These are phyloP conservation scores for Hymenoscyphus fraxineus DNA, from an alignment of 2,329 filamentous ascomycete species.

Conservation along the genomic window DNA sequence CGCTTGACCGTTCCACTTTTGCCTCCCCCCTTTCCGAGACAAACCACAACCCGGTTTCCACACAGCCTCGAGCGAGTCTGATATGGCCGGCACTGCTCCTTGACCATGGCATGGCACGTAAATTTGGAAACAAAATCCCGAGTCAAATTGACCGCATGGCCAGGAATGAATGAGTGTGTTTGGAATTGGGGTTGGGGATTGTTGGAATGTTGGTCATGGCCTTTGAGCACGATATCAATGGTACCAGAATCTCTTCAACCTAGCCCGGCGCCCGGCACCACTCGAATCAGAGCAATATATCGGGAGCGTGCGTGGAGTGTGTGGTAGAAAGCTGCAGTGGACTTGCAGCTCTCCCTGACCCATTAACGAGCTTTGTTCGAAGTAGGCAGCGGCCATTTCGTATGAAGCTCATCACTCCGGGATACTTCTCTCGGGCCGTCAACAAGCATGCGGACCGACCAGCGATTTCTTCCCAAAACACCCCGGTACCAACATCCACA, in stretches of 20 bases:
- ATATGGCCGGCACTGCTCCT: background rate
- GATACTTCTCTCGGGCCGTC: background rate
- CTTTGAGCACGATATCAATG: background rate
- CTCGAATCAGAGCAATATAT: background rate
- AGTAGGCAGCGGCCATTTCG: background rate
- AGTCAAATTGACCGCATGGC: background rate
- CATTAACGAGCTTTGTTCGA: background rate
- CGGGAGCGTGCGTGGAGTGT: background rate
- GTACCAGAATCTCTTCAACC: background rate
- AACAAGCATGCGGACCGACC: background rate
- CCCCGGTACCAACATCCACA: background rate
- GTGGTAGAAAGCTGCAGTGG: background rate
- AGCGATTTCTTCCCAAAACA: background rate
- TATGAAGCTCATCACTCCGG: background rate
- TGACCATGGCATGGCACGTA: too few species aligned
- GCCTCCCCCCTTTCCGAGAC: slow-evolving; percentile 1
- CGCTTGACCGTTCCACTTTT: background rate
- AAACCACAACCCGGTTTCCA: background rate
- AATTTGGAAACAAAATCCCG: too few species aligned
- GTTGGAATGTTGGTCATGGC: background rate
- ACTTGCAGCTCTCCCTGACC: background rate
- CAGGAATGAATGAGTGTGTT: background rate
- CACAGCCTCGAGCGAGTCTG: background rate
- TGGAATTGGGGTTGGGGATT: slow-evolving; percentile 1
- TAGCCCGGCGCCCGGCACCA: background rate